Evolutionary conservation across 1,139 yeast species (phyloP), one percentile per base, ranked within the genome.

Genomic region (Hemisphaericaspora lyxosophila): DNA sequence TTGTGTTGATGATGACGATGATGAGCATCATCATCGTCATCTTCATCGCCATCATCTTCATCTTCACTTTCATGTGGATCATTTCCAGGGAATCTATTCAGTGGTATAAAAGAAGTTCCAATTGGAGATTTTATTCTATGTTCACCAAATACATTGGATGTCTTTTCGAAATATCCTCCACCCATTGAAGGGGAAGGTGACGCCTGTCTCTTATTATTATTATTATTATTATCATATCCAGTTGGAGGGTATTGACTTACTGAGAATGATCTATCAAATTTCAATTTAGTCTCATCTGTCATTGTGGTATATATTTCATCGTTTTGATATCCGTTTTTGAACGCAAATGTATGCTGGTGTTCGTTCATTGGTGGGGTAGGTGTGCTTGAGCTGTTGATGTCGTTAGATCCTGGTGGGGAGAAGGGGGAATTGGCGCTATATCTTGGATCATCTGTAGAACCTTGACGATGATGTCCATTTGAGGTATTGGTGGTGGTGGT

Each of bases 211-310:
- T 24, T 22, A 13, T 30, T 17, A n/a, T n/a, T n/a, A n/a, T n/a
- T n/a, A n/a, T n/a, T n/a, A n/a, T n/a, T n/a, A n/a, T n/a, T n/a
- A 7, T 26, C 24, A 23, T 14, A n/a, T 19, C 15, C 22, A n/a
- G 45, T 40, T 27, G 58, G 57, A 8, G 58, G 59, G 30, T 46
- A 46, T 23, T 50, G 54, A 8, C 55, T 49, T 9, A 52, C 38
- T 2, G 60, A 53, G 34, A 42, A 42, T 7, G 51, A 42, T 32
- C 57, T 36, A 17, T 38, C 39, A 18, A 28, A 34, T 22, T 44
- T 39, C 32, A 40, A 36, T 17, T 27, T 33, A 14, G 35, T 15
- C 4, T 35, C 38, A 9, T 15, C 25, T 8, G 20, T 13, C 11
- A 8, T n/a, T 3, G 17, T 23, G 14, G 25, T 15, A 23, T 23